phyloP scores from a whole-genome alignment of 73 alveolate species.

The Paramecium caudatum region DNA sequence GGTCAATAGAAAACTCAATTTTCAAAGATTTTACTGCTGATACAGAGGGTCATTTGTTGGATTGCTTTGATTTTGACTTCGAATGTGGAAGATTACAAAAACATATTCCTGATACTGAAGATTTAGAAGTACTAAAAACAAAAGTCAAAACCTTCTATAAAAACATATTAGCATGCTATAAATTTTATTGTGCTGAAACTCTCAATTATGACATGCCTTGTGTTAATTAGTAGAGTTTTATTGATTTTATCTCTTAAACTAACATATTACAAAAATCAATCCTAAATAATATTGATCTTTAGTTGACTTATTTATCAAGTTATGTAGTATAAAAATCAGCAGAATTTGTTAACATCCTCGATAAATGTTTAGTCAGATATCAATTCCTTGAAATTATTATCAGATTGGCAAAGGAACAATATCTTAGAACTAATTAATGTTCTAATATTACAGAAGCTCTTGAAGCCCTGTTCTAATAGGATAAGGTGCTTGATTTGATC shows the following conservation, averaged over 20 bases:
- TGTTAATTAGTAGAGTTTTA: neutral
- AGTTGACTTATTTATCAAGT: conserved; percentile 52
- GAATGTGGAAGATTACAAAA: conserved; percentile 66
- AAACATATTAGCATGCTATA: conserved; percentile 56
- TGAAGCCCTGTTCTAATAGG: conserved; percentile 9
- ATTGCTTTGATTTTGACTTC: conserved; percentile 63
- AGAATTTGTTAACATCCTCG: conserved; percentile 30
- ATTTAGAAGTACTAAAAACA: conserved; percentile 24
- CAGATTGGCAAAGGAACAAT: conserved; percentile 57
- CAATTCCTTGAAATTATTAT: conserved; percentile 55
- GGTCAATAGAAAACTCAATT: conserved; percentile 67
- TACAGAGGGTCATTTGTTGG: conserved; percentile 64
- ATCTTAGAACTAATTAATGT: conserved; percentile 9
- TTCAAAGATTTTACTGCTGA: conserved; percentile 59
- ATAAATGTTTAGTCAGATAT: conserved; percentile 68
- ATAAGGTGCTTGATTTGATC: conserved; percentile 7
- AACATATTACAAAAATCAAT: neutral
- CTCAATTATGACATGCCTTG: conserved; percentile 53
- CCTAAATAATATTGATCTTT: conserved; percentile 41
- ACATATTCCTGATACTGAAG: conserved; percentile 65
- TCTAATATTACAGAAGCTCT: conserved; percentile 21
- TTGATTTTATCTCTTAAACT: conserved; percentile 37
- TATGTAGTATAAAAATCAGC: conserved; percentile 35
- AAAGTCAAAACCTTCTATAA: conserved; percentile 29
- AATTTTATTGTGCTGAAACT: conserved; percentile 61